Conservation (phyloP, 306 rosid genomes). For the Vicia sativa region DNA sequence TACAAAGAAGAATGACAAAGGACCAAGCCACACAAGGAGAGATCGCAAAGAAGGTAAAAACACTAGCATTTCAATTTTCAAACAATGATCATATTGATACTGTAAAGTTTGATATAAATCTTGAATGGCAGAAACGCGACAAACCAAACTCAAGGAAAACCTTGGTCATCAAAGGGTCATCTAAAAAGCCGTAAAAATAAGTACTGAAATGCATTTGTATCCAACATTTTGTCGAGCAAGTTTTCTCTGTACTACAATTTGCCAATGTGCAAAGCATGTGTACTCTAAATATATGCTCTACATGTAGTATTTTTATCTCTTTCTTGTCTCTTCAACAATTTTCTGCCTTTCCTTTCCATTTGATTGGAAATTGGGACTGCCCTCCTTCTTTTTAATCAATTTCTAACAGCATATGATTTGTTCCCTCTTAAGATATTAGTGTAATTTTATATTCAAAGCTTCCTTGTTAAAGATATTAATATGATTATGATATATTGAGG, state of each 20-base stretch:
- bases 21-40: slow-evolving; percentile 46
- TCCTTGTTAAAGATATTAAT: slow-evolving; percentile 29
- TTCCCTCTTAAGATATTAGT: not conserved
- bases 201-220: slow-evolving; percentile 22
- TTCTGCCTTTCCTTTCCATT: slow-evolving; percentile 8
- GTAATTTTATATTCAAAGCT: slow-evolving; percentile 16
- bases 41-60: slow-evolving; percentile 51
- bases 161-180: slow-evolving; percentile 39
- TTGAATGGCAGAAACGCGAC: slow-evolving; percentile 55
- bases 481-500: slow-evolving; percentile 4
- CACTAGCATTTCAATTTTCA: not conserved
- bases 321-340: not conserved
- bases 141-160: slow-evolving; percentile 33
- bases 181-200: slow-evolving; percentile 52
- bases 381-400: not conserved
- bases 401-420: not conserved
- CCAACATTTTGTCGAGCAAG: slow-evolving; percentile 5
- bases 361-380: slow-evolving; percentile 15
- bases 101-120: slow-evolving; percentile 17
- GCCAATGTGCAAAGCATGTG: slow-evolving; percentile 9
- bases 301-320: not conserved
- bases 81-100: slow-evolving; percentile 5
- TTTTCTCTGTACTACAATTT: slow-evolving; percentile 20
- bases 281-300: slow-evolving; percentile 7
- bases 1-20: slow-evolving; percentile 42